Evolutionary conservation across 192 early-diverging fungal genomes (phyloP).

Genomic region (Chytriomyces confervae): DNA sequence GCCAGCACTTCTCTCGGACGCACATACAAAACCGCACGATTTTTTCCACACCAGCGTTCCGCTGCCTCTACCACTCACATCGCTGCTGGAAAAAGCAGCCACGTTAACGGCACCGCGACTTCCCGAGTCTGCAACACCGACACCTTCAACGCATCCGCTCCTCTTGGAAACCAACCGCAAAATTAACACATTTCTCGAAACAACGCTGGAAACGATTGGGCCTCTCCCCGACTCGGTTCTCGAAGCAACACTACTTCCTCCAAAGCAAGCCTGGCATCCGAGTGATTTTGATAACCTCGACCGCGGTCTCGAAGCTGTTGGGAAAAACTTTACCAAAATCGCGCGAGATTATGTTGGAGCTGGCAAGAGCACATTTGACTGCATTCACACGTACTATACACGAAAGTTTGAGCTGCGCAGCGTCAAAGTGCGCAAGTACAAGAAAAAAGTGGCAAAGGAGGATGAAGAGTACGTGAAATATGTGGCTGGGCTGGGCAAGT

Average conservation of each 20-base stretch:
- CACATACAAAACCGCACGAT: background rate
- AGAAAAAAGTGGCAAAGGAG: conserved; percentile 29
- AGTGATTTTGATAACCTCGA: conserved; percentile 30
- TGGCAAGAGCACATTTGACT: conserved; percentile 7
- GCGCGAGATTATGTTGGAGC: conserved; percentile 26
- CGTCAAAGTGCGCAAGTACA: conserved; percentile 28
- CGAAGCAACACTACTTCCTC: conserved; percentile 17
- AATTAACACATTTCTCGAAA: background rate
- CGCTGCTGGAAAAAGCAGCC: background rate
- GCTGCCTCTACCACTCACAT: background rate
- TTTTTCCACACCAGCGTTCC: conserved; percentile 3
- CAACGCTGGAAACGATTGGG: conserved; percentile 10
- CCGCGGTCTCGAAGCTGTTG: conserved; percentile 32
- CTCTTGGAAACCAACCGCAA: background rate
- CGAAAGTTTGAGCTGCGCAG: conserved; percentile 29
- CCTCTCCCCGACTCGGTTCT: conserved; percentile 19
- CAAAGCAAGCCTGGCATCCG: conserved; percentile 14
- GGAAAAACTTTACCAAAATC: conserved; percentile 35
- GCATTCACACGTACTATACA: conserved; percentile 35
- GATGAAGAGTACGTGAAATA: conserved; percentile 39
- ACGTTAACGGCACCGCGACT: background rate
- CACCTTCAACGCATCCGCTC: background rate
- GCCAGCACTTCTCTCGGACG: conserved; percentile 16
- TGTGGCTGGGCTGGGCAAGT: conserved; percentile 29
- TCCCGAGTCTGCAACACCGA: background rate